Evolutionary conservation across 139 green algal species (phyloP).

Genomic region (Chlamydomonas eustigma): DNA sequence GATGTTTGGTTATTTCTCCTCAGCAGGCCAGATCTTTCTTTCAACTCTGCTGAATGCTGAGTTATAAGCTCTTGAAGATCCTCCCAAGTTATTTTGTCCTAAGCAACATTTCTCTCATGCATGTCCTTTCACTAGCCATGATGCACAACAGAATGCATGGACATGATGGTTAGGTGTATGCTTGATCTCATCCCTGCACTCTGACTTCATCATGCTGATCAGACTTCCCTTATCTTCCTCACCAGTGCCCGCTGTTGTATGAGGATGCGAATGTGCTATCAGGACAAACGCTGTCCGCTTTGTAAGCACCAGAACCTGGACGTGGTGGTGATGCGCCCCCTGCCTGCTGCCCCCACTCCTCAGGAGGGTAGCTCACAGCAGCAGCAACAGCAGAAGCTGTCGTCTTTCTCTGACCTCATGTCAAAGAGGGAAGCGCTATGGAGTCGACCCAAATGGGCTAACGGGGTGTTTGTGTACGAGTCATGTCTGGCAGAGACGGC

Average conservation of each 20-base stretch:
- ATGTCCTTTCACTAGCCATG: no score
- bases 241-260: constrained; percentile 51
- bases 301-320: constrained; percentile 60
- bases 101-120: no score
- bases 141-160: no score
- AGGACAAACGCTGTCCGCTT: constrained; percentile 54
- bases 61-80: no score
- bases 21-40: no score
- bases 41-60: no score
- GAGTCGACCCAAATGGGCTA: not conserved
- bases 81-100: no score
- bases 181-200: not conserved
- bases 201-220: not conserved
- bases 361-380: no score
- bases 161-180: constrained; percentile 19
- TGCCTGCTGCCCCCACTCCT: not conserved
- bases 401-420: not conserved
- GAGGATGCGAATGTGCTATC: constrained; percentile 65
- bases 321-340: constrained; percentile 50
- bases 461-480: not conserved
- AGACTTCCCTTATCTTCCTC: not conserved
- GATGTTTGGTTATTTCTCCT: no score
- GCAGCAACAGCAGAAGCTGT: no score
- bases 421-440: not conserved
- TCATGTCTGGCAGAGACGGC: no score